phyloP scores from a whole-genome alignment of 2,329 filamentous ascomycete genomes.

The Chrysoporthe cubensis region DNA sequence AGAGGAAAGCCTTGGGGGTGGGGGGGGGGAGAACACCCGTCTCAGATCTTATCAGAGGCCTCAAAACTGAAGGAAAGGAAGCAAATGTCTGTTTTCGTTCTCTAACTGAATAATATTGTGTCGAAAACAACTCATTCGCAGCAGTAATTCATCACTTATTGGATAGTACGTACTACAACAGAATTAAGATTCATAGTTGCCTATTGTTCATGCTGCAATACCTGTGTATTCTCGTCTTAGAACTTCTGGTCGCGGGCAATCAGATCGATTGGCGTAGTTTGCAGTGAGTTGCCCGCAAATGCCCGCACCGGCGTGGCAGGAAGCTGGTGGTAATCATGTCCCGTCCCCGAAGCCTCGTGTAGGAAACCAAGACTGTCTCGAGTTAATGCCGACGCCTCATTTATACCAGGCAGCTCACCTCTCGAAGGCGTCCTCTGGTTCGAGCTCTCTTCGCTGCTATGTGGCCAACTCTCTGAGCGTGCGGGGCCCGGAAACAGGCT shows the following conservation, averaged over 20 bases:
- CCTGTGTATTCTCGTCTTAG: not conserved
- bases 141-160: not conserved
- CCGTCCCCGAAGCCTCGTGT: constrained; percentile 13
- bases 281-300: constrained; percentile 10
- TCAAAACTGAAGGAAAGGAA: no score
- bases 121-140: not conserved
- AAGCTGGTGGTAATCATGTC: constrained; percentile 17
- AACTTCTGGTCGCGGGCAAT: not conserved
- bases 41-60: no score
- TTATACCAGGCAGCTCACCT: not conserved
- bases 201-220: not conserved
- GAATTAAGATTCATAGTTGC: not conserved
- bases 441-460: not conserved
- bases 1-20: no score
- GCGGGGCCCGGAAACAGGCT: not conserved
- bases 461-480: not conserved
- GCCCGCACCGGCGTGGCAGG: constrained; percentile 1
- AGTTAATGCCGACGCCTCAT: not conserved
- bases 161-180: not conserved
- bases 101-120: not conserved
- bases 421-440: not conserved
- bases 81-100: no score
- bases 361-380: not conserved
- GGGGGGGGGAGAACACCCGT: no score
- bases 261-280: constrained; percentile 20